Percentiles rank a stretch among this genome's conserved stretches.
phyloP scores from a whole-genome alignment of 331 rosid species.

The Phaseolus coccineus region DNA sequence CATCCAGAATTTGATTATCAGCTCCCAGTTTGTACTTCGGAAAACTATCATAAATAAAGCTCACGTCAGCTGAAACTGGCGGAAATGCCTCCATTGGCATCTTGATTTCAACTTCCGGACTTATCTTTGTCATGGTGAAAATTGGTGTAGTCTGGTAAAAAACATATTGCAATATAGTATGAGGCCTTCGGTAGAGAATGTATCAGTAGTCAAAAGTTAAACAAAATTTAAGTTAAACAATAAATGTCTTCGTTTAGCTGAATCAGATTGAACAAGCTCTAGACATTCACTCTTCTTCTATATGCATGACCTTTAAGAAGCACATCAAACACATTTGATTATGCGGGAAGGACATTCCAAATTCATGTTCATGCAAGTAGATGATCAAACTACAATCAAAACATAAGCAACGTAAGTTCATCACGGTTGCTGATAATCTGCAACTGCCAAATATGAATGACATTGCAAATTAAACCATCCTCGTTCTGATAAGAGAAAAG shows the following conservation, averaged over 20 bases:
- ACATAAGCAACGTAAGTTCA: constrained; percentile 11
- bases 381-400: neutral
- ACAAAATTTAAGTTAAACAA: neutral
- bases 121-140: constrained; percentile 83
- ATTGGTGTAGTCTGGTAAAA: constrained; percentile 47
- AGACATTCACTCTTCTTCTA: too few relatives aligned
- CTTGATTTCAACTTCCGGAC: constrained; percentile 72
- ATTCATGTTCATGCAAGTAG: constrained; percentile 30
- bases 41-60: constrained; percentile 73
- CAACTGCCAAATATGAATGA: neutral
- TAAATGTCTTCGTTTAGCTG: too few relatives aligned
- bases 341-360: neutral
- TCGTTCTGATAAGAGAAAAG: neutral
- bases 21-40: constrained; percentile 88
- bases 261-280: too few relatives aligned
- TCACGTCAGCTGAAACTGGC: constrained; percentile 90
- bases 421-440: neutral
- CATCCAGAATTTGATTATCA: constrained; percentile 80
- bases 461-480: constrained; percentile 31
- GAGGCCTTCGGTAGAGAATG: constrained; percentile 31
- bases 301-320: constrained; percentile 26
- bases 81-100: constrained; percentile 67
- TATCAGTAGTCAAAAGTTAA: constrained; percentile 20
- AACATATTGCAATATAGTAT: constrained; percentile 32
- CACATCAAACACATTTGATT: constrained; percentile 8